Evolutionary conservation across 805 yeast genomes (phyloP).

Genomic region (Isabelozyma gotoi): DNA sequence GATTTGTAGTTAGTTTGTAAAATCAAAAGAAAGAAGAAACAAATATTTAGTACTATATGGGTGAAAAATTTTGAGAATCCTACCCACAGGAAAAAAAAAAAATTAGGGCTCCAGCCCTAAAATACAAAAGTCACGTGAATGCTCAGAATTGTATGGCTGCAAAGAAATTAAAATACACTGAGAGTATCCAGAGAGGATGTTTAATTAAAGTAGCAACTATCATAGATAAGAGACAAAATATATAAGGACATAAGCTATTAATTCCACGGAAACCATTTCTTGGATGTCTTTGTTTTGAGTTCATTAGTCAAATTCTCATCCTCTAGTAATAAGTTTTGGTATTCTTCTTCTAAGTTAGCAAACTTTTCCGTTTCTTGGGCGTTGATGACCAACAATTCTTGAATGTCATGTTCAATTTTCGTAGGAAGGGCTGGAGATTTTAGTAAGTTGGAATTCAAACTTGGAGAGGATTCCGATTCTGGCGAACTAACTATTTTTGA

Average conservation of each 20-base stretch:
- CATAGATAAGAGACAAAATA: no score
- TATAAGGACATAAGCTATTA: not conserved
- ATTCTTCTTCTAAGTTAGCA: slow-evolving; percentile 39
- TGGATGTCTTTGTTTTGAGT: slow-evolving; percentile 13
- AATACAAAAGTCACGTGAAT: not conserved
- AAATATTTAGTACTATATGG: not conserved
- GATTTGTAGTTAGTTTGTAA: slow-evolving; percentile 1
- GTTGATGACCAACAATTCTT: slow-evolving; percentile 32
- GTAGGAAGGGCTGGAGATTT: slow-evolving; percentile 27
- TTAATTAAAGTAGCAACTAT: not conserved
- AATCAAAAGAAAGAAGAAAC: slow-evolving; percentile 3
- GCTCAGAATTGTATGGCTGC: not conserved
- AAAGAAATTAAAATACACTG: no score
- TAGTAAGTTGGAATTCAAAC: not conserved
- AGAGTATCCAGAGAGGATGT: no score
- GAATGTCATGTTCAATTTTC: slow-evolving; percentile 36
- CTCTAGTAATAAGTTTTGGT: slow-evolving; percentile 22
- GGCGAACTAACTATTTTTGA: slow-evolving; percentile 25
- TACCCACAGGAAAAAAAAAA: not conserved
- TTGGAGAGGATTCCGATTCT: not conserved
- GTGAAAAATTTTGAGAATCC: not conserved
- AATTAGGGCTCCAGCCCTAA: slow-evolving; percentile 2
- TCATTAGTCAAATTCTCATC: slow-evolving; percentile 22
- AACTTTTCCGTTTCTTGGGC: slow-evolving; percentile 39
- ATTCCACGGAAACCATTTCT: slow-evolving; percentile 31